Conservation (phyloP, 2,329 filamentous ascomycete species). For the Venturia asperata region DNA sequence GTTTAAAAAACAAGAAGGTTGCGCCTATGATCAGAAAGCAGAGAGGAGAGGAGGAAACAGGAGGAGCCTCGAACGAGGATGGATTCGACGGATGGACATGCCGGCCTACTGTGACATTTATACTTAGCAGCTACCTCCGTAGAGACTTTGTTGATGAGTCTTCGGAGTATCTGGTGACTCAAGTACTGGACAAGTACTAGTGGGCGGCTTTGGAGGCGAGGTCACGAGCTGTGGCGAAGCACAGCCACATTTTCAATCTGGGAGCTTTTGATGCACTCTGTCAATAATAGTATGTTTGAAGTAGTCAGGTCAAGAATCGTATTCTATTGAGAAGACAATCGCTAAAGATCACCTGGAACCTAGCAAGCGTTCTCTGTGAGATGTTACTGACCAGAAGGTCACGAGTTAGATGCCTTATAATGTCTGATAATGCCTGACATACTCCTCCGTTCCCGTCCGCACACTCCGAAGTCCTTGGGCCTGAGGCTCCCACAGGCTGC, state of each 20-base stretch:
- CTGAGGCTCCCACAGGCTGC: neutral
- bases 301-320: too few species aligned
- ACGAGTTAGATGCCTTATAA: too few species aligned
- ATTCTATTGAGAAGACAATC: too few species aligned
- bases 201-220: neutral
- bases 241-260: neutral
- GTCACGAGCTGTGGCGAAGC: constrained; percentile 3
- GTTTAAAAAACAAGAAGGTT: neutral
- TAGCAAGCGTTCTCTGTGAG: too few species aligned
- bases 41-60: neutral
- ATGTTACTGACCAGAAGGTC: too few species aligned
- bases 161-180: constrained; percentile 2
- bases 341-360: too few species aligned
- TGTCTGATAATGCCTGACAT: too few species aligned
- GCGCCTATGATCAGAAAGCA: neutral
- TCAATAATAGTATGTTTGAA: too few species aligned
- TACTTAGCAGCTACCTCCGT: neutral
- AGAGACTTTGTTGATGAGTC: constrained; percentile 2
- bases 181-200: neutral
- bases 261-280: too few species aligned
- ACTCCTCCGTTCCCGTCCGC: too few species aligned
- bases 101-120: neutral
- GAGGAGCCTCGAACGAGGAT: neutral
- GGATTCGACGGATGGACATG: neutral
- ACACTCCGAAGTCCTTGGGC: too few species aligned